Evolutionary conservation across 768 basidiomycete genomes (phyloP).

Genomic region (Neoboletus brunneissimus): DNA sequence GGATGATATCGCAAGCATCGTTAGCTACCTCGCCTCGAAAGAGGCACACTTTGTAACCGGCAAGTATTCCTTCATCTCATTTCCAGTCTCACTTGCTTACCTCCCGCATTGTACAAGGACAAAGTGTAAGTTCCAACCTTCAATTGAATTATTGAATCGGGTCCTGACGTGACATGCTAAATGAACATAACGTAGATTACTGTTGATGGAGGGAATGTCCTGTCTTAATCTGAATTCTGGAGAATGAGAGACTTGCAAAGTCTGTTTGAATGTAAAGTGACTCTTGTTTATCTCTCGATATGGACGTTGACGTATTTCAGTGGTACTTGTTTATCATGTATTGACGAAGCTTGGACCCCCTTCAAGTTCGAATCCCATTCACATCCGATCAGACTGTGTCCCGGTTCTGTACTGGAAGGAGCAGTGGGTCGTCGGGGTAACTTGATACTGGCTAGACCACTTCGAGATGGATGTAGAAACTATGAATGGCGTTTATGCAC

Average conservation of each 20-base stretch:
- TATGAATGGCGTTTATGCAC: no score
- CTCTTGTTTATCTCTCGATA: not conserved
- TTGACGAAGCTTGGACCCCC: no score
- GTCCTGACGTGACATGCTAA: not conserved
- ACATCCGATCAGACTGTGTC: no score
- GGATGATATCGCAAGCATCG: constrained; percentile 30
- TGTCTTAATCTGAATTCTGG: not conserved
- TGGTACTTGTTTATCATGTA: no score
- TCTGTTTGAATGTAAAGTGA: not conserved
- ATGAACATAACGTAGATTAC: not conserved
- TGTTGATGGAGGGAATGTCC: constrained; percentile 1
- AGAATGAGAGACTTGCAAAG: not conserved
- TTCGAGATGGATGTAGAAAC: no score
- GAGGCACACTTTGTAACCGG: constrained; percentile 37
- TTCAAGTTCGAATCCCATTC: no score
- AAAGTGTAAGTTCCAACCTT: constrained; percentile 6
- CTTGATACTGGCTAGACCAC: no score
- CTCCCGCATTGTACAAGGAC: not conserved
- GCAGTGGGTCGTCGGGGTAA: no score
- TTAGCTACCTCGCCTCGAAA: constrained; percentile 34
- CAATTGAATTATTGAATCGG: not conserved
- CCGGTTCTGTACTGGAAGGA: no score
- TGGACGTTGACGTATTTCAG: no score
- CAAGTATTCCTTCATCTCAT: not conserved
- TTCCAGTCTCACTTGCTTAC: not conserved